Evolutionary conservation across 2,329 filamentous ascomycete species (phyloP).

Genomic region (Aschersonia sp.): DNA sequence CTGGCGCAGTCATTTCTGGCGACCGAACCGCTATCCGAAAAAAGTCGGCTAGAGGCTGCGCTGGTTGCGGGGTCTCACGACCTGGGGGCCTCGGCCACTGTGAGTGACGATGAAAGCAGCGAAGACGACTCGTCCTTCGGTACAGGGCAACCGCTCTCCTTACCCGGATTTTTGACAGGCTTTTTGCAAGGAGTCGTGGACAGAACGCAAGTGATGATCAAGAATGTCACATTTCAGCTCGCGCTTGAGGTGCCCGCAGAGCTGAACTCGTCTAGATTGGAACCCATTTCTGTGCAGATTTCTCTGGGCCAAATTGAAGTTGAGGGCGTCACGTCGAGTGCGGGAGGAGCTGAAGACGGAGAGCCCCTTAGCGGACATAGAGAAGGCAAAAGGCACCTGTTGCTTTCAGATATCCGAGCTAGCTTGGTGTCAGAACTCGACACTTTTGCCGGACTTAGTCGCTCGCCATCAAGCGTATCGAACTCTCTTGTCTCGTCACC

Average conservation of each 20-base stretch:
- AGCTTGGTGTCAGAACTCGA: slow-evolving; percentile 53
- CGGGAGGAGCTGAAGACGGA: slow-evolving; percentile 8
- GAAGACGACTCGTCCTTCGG: slow-evolving; percentile 48
- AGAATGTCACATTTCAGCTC: slow-evolving; percentile 49
- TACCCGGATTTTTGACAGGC: slow-evolving; percentile 55
- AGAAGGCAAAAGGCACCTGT: slow-evolving; percentile 50
- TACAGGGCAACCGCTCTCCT: slow-evolving; percentile 54
- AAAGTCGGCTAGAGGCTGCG: slow-evolving; percentile 52
- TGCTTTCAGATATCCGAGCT: slow-evolving; percentile 47
- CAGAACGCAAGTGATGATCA: slow-evolving; percentile 51
- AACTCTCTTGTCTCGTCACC: slow-evolving; percentile 36
- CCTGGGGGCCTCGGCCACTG: slow-evolving; percentile 42
- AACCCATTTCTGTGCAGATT: slow-evolving; percentile 49
- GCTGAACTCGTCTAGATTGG: slow-evolving; percentile 26
- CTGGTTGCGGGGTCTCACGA: slow-evolving; percentile 48
- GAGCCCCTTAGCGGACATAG: slow-evolving; percentile 29
- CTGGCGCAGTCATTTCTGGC: slow-evolving; percentile 68
- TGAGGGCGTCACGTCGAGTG: slow-evolving; percentile 45
- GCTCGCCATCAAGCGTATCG: slow-evolving; percentile 36
- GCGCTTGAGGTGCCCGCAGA: slow-evolving; percentile 44
- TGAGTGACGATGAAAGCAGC: slow-evolving; percentile 45
- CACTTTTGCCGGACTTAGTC: slow-evolving; percentile 44
- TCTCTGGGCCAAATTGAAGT: slow-evolving; percentile 49
- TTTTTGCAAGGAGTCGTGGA: slow-evolving; percentile 64
- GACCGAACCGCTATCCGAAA: slow-evolving; percentile 51